Base-by-base conservation (phyloP, 306 rosid species). In the Crotalaria pallida region DNA sequence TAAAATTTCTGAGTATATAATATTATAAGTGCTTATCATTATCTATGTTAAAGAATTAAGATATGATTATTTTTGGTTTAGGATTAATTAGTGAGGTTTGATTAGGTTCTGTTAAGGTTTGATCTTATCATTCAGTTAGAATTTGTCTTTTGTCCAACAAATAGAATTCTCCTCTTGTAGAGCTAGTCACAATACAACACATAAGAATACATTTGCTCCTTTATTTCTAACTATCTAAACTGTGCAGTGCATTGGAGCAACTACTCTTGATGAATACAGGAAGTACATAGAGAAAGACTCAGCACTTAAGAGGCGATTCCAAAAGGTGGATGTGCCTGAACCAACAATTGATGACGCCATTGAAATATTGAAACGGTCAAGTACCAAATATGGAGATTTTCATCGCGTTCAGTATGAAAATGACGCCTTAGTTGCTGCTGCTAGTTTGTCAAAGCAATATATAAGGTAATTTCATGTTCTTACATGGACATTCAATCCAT, bases 231-330 rank as follows among this genome's bases (percentile, higher is more conserved):
- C 1, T 24, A 18, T 18, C 15, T 67, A 17, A 3, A 4, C 33
- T 36, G 43, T 38, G 59, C 61, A 76, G 70, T 58, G 75, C 45
- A 44, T 62, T 5, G 60, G 72, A n/a, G 67, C 67, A 3, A 63
- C 81, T 0, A 70, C 81, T 0, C 29, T 64, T 1, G 67, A 55
- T 1, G 67, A 77, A 31, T 52, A 70, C 59, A 29, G 34, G 7
- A 77, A 53, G 58, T 43, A 69, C 40, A 61, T 77, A 2, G 81
- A 77, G 34, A 69, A 69, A 43, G 66, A 70, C 34, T 6, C 67
- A 0, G 43, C 67, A 13, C 17, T 77, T 2, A 18, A 60, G 31
- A 48, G 70, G 19, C 34, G 67, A 5, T 76, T 76, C 5, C 56
- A 68, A 38, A 10, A 36, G 0, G 57, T 76, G 1, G 26, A 34